These are phyloP conservation scores for Cyclanthera cordifolia DNA, from an alignment of 306 rosid species.

Conservation along the genomic window DNA sequence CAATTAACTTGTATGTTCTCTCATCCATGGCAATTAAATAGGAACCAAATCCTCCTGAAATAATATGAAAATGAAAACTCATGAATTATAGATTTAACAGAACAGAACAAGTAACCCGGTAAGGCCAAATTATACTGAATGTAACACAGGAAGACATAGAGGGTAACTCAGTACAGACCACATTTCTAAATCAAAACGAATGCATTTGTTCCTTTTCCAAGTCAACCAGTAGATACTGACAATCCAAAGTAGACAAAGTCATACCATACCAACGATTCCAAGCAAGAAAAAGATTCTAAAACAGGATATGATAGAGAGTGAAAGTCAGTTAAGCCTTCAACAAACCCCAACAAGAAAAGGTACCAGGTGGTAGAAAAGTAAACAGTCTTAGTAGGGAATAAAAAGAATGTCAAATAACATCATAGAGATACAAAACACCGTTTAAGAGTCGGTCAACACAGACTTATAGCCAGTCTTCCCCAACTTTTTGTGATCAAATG, in stretches of 20 bases:
- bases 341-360: not conserved
- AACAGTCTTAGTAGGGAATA: too few relatives aligned
- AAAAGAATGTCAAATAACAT: not conserved
- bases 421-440: not conserved
- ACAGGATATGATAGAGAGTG: not conserved
- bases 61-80: slow-evolving; percentile 9
- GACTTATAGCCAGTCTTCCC: not conserved
- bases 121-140: not conserved
- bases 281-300: not conserved
- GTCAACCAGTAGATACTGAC: not conserved
- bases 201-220: not conserved
- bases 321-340: not conserved
- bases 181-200: not conserved
- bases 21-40: slow-evolving; percentile 82
- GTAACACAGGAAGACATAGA: too few relatives aligned
- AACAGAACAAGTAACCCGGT: not conserved
- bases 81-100: not conserved
- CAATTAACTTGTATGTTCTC: slow-evolving; percentile 63
- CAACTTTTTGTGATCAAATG: not conserved
- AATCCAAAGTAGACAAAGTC: not conserved
- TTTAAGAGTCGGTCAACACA: not conserved
- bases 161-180: not conserved
- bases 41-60: slow-evolving; percentile 83
- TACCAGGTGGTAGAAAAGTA: not conserved
- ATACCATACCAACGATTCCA: not conserved